Evolutionary conservation across 139 green algal genomes (phyloP), one percentile per base, ranked within the genome.

Genomic region (Ulvella scutata): DNA sequence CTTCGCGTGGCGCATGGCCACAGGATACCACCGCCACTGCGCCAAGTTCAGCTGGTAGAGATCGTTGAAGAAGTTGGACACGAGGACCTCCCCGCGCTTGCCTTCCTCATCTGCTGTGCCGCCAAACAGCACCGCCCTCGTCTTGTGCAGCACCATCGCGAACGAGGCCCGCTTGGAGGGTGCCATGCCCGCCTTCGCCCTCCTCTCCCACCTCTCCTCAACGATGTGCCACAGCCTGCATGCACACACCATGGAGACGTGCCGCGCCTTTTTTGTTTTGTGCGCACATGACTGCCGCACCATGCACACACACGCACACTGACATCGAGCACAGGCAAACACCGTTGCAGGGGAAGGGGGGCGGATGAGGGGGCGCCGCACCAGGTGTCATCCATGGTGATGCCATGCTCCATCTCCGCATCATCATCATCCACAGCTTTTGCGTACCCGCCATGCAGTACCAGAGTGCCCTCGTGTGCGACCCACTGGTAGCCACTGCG

Each of bases 361-460:
- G n/a, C n/a, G n/a, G n/a, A 81, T 78, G 40, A 92, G 62, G 78
- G 90, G 77, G n/a, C n/a, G 37, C 94, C 73, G 23, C 37, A 43
- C 95, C 95, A 99, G 72, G 93, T 84, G 84, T 98, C 94, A 17
- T 92, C 85, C 75, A 91, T 83, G 13, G 89, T 83, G 35, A 85
- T 84, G 26, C 91, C 94, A 59, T 87, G 84, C 78, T 96, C 93
- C 10, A 88, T 75, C 3, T 94, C 89, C 39, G 88, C 78, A 29
- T 95, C 90, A 3, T 86, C 83, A 0, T 93, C 89, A 60, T 85
- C 85, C 43, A 72, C 76, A 44, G 80, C 78, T 77, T 97, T 93
- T 75, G 73, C 87, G 81, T 97, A 97, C 10, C 94, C 94, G 0
- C 93, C 92, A 76, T 96, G 93, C 34, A 98, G 60, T 67, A 88